Percentiles rank a stretch among this genome's conserved stretches.
Evolutionary conservation across 148 eudicot species (phyloP).

Genomic region (Rhododendron molle): DNA sequence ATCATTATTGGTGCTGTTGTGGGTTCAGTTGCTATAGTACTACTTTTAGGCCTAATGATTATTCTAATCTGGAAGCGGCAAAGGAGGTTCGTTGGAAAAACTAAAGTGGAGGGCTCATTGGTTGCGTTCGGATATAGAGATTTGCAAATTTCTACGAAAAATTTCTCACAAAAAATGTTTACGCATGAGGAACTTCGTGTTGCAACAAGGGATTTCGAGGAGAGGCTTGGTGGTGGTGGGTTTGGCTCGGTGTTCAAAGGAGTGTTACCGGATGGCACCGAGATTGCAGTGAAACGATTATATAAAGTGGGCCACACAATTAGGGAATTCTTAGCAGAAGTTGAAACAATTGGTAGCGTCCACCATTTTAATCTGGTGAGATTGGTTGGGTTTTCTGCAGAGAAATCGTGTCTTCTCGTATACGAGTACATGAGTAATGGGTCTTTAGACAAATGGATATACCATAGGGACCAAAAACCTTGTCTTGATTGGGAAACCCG

Average conservation of each 20-base stretch:
- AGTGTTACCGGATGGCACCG: background rate
- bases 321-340: conserved; percentile 14
- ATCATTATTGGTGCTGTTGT: too few species aligned
- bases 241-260: conserved; percentile 7
- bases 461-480: too few species aligned
- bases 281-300: conserved; percentile 6
- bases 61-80: too few species aligned
- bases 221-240: conserved; percentile 8
- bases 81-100: too few species aligned
- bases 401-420: conserved; percentile 5
- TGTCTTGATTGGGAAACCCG: conserved; percentile 9
- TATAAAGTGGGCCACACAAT: background rate
- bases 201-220: conserved; percentile 4
- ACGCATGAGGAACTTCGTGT: background rate
- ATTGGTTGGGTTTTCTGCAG: conserved; percentile 12
- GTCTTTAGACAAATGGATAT: too few species aligned
- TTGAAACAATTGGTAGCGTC: background rate
- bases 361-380: conserved; percentile 15
- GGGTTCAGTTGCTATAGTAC: too few species aligned
- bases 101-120: too few species aligned
- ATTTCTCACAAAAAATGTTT: background rate
- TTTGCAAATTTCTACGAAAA: too few species aligned
- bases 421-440: background rate
- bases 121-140: too few species aligned
- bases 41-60: too few species aligned